Base-by-base conservation (phyloP, 2,329 filamentous ascomycete species). In the Microcyclospora pomicola region DNA sequence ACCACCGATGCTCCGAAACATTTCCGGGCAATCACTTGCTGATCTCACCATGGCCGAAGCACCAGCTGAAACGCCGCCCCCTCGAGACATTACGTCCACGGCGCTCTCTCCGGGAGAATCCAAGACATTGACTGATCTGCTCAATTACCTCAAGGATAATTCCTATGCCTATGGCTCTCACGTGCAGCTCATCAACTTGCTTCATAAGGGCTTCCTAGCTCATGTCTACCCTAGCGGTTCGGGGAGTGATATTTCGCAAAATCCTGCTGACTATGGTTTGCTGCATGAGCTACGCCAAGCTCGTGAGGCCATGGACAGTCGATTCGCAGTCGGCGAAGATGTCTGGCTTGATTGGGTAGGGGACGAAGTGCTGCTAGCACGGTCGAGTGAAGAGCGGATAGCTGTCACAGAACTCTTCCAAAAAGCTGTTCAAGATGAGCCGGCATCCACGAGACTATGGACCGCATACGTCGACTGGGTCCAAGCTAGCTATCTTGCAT, bases 381-480 rank as follows among this genome's bases (percentile, higher is more conserved):
- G 53, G 63, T 78, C 54, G 59, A 55, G 82, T 38, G 80, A 85
- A 43, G 71, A 75, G 50, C 75, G 80, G 48, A 71, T 84, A 54
- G 68, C 71, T 43, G 67, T 83, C 34, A 69, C 86, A 53, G 82
- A 88, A 57, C 62, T 81, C 33, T 85, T 77, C 61, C 76, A 80
- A 49, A 72, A 71, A 48, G 82, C 82, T 40, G 72, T 80, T 15
- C 62, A 65, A 41, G 77, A 82, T 37, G 82, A 88, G 59, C 79
- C 80, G 9, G 77, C 72, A 48, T 87, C 82, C 50, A 66, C 80
- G 42, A 75, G 73, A 45, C 64, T 88, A 31, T 91, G 83, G 83
- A 69, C 77, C 42, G 71, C 76, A 19, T 88, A 87, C 54, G 83
- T 79, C 59, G 77, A 86, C 50, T 88, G 80, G 60, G 76, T 87